These are phyloP conservation scores for Phialophora tarda DNA, from an alignment of 2,329 filamentous ascomycete genomes.

Conservation along the genomic window DNA sequence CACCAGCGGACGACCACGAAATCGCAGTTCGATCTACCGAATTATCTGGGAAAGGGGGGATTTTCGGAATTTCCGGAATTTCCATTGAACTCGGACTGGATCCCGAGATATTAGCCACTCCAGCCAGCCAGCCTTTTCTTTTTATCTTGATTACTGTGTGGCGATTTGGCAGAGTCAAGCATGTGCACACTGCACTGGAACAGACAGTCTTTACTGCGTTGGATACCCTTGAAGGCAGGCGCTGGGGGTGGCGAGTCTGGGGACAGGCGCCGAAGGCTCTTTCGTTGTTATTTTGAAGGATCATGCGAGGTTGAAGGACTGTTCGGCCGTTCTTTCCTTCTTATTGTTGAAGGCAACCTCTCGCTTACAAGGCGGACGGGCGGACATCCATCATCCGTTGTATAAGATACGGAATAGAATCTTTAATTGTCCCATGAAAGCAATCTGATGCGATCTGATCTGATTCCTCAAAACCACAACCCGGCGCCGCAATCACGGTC, in stretches of 20 bases:
- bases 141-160: neutral
- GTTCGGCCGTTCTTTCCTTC: neutral
- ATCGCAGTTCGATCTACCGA: slow-evolving; percentile 8
- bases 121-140: too few species aligned
- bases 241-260: neutral
- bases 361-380: neutral
- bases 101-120: neutral
- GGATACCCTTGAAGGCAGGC: neutral
- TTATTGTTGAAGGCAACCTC: neutral
- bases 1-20: neutral
- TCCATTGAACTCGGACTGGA: neutral
- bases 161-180: neutral
- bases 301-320: too few species aligned
- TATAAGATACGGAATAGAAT: neutral
- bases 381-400: neutral
- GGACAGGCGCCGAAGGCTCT: neutral
- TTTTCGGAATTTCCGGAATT: slow-evolving; percentile 12
- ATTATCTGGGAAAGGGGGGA: slow-evolving; percentile 7
- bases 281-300: neutral
- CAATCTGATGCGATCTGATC: neutral
- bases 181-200: neutral
- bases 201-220: neutral
- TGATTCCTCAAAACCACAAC: neutral
- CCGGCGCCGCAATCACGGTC: neutral
- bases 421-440: neutral